phyloP scores from a whole-genome alignment of 768 basidiomycete genomes.

The Mycena olivaceomarginata region DNA sequence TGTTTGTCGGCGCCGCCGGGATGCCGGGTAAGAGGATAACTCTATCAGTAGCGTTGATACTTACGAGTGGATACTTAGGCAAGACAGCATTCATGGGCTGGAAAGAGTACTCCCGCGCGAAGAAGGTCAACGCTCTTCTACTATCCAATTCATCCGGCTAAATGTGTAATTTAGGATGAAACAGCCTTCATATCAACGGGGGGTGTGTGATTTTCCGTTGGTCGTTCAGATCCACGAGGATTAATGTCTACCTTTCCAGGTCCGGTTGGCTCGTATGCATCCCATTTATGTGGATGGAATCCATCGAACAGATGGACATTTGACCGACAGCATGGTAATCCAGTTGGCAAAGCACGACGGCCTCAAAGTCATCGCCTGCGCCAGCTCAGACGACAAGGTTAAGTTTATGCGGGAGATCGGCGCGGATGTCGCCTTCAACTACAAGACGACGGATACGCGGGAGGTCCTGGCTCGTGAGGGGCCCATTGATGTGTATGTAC shows the following conservation, averaged over 20 bases:
- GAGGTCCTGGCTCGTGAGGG: constrained; percentile 76
- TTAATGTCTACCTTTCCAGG: constrained; percentile 6
- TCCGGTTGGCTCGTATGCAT: constrained; percentile 20
- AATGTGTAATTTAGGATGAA: constrained; percentile 11
- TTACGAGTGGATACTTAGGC: constrained; percentile 33
- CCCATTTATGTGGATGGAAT: neutral
- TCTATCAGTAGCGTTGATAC: constrained; percentile 4
- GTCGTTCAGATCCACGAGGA: neutral
- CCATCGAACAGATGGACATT: neutral
- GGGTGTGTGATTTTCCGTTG: neutral
- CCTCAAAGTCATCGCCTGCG: constrained; percentile 28
- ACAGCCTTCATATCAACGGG: constrained; percentile 20
- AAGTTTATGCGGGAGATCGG: constrained; percentile 76
- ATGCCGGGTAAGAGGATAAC: constrained; percentile 67
- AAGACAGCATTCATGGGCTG: constrained; percentile 51
- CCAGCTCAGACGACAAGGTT: constrained; percentile 56
- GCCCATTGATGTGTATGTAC: constrained; percentile 64
- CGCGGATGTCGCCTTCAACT: constrained; percentile 84
- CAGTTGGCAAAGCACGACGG: constrained; percentile 26
- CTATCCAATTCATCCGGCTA: neutral
- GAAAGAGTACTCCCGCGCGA: constrained; percentile 46
- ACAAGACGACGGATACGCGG: constrained; percentile 74
- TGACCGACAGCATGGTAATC: constrained; percentile 16
- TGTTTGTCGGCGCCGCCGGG: constrained; percentile 70
- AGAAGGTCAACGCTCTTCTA: constrained; percentile 22